These are phyloP conservation scores for Nemania sp. DNA, from an alignment of 2,329 filamentous ascomycete genomes.

Conservation along the genomic window DNA sequence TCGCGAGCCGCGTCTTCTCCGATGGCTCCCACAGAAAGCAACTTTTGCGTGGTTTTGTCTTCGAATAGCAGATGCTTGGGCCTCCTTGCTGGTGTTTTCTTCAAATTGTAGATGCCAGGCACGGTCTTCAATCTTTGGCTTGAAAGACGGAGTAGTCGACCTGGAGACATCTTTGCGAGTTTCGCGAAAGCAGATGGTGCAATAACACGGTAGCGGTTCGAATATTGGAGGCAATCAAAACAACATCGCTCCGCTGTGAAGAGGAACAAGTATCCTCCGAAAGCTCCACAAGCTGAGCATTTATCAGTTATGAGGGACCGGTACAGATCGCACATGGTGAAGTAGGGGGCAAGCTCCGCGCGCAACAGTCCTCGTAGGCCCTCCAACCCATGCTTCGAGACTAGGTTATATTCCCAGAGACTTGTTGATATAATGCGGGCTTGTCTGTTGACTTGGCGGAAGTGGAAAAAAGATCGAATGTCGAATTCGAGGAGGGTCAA, in stretches of 20 bases:
- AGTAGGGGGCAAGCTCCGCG: conserved; percentile 25
- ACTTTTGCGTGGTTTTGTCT: conserved; percentile 4
- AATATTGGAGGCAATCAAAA: conserved; percentile 28
- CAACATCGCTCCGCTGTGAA: conserved; percentile 30
- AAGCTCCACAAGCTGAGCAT: conserved; percentile 24
- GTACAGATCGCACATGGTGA: conserved; percentile 29
- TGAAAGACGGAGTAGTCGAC: conserved; percentile 18
- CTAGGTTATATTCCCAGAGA: conserved; percentile 26
- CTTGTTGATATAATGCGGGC: conserved; percentile 23
- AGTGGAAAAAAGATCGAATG: conserved; percentile 23
- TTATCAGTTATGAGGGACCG: conserved; percentile 26
- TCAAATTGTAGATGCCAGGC: conserved; percentile 25
- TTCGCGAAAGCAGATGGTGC: conserved; percentile 20
- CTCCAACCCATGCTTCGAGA: conserved; percentile 28
- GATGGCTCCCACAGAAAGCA: not conserved
- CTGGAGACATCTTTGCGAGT: conserved; percentile 22
- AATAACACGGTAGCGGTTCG: conserved; percentile 25
- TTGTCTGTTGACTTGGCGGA: conserved; percentile 27
- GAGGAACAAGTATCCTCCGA: conserved; percentile 30
- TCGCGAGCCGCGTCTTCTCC: conserved; percentile 6
- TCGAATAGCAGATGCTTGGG: conserved; percentile 24
- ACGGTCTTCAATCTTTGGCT: conserved; percentile 20
- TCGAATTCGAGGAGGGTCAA: conserved; percentile 29
- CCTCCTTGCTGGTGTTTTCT: conserved; percentile 4
- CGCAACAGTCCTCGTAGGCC: conserved; percentile 30